phyloP scores from a whole-genome alignment of 768 basidiomycete genomes.

The Antrodiella citrinella region DNA sequence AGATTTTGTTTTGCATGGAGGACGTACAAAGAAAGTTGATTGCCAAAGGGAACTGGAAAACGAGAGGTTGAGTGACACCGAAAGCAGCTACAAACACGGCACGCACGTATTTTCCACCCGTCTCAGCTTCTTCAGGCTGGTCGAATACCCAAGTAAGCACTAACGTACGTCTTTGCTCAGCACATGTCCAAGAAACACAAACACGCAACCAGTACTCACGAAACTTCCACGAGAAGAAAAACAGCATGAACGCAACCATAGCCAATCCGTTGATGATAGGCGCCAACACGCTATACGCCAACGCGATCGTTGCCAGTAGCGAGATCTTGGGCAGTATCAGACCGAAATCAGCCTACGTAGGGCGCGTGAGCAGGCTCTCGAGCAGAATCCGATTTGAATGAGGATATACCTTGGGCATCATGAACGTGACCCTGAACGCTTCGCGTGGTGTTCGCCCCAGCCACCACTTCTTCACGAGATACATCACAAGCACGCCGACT shows the following conservation, averaged over 20 bases:
- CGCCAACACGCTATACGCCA: conserved; percentile 55
- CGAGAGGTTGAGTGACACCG: conserved; percentile 17
- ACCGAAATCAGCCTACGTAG: conserved; percentile 39
- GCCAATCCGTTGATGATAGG: conserved; percentile 63
- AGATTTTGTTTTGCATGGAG: neutral
- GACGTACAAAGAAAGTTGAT: conserved; percentile 41
- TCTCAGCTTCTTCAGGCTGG: conserved; percentile 41
- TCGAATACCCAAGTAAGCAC: conserved; percentile 47
- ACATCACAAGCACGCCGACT: conserved; percentile 41
- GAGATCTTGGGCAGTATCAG: conserved; percentile 41
- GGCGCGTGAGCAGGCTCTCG: no score
- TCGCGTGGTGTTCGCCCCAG: conserved; percentile 61
- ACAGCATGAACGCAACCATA: conserved; percentile 48
- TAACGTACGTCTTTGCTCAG: conserved; percentile 10
- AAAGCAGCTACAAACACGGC: neutral
- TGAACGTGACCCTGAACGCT: conserved; percentile 46
- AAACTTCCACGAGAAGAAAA: conserved; percentile 55
- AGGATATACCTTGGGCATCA: conserved; percentile 41
- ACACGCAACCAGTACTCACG: conserved; percentile 23
- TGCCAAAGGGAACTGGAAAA: conserved; percentile 27
- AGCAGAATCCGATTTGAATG: neutral
- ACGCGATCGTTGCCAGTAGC: conserved; percentile 42
- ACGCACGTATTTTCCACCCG: conserved; percentile 23
- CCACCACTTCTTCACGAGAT: conserved; percentile 57
- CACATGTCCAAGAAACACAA: neutral